Base-by-base conservation (phyloP, 2,329 filamentous ascomycete species). In the Penicillium brasilianum region DNA sequence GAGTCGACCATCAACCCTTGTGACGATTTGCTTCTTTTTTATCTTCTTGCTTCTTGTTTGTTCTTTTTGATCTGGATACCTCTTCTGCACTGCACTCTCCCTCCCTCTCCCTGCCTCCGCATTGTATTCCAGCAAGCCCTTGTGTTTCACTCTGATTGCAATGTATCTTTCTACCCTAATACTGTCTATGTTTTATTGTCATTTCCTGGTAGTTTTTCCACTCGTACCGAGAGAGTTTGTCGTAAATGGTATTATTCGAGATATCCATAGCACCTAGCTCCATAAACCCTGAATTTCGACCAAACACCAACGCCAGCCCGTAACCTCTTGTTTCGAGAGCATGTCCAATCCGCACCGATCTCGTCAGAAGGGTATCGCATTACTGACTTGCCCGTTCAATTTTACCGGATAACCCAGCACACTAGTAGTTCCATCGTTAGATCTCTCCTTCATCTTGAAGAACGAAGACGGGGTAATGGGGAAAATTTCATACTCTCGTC, bases 401-500 rank as follows among this genome's bases (percentile, higher is more conserved):
- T 85, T 83, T 2, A 83, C 83, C 0, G 84, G 84, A 51, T 80
- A 76, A 11, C 76, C 83, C 53, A 86, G 76, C 59, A 85, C 77
- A 68, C 84, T 86, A 51, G 30, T 13, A 10, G 25, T 52, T 14
- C 16, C 1, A 20, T 22, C 6, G 50, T 76, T 61, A 78, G 62
- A 39, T 60, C 57, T 36, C 20, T 8, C 11, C 28, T 37, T 6
- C n/a, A 34, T 34, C 30, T 9, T 11, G 25, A 7, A 10, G 20
- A 6, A 1, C 20, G 20, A 16, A n/a, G 14, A 52, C 22, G 48
- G 49, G 34, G 18, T 44, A 22, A 22, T n/a, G n/a, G n/a, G n/a
- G 18, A n/a, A 48, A 18, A 51, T n/a, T n/a, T 14, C 79, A 67
- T 74, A 85, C 84, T 80, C 80, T 69, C 83, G 84, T 25, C 84